These are phyloP conservation scores for Mycena alexandri DNA, from an alignment of 768 basidiomycete genomes.

Conservation along the genomic window DNA sequence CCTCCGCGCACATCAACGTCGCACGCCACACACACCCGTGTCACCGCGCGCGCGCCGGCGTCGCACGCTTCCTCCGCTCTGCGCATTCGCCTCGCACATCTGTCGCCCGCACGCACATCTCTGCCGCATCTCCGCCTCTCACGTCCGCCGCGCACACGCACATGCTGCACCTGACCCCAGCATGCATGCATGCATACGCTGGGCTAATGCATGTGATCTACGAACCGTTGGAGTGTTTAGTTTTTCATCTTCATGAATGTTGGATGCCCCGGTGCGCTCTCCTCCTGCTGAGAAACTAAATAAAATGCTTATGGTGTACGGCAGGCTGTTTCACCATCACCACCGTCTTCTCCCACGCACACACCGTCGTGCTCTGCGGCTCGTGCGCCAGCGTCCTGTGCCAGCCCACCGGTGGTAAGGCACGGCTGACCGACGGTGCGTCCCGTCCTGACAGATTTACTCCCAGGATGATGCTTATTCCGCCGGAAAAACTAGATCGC, in stretches of 20 bases:
- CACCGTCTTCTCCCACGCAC: constrained; percentile 99
- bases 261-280: constrained; percentile 91
- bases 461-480: constrained; percentile 93
- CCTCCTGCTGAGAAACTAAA: constrained; percentile 10
- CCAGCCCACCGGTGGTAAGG: constrained; percentile 99
- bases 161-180: too few relatives aligned
- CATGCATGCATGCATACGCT: too few relatives aligned
- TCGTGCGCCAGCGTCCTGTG: constrained; percentile 95
- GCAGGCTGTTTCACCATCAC: constrained; percentile 94
- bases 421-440: constrained; percentile 96
- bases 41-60: too few relatives aligned
- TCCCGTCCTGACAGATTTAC: constrained; percentile 33
- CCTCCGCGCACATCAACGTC: too few relatives aligned
- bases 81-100: too few relatives aligned
- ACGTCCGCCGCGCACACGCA: too few relatives aligned
- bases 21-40: too few relatives aligned
- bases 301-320: neutral
- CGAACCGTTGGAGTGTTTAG: too few relatives aligned
- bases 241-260: constrained; percentile 99
- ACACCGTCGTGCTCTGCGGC: constrained; percentile 95
- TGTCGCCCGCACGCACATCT: too few relatives aligned
- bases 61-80: too few relatives aligned
- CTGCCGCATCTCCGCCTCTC: too few relatives aligned
- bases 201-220: too few relatives aligned
- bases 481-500: constrained; percentile 87